A percentile compares a stretch with the other conserved stretches of the same genome.
These are phyloP conservation scores for Chaetomium sp. DNA, from an alignment of 2,329 filamentous ascomycete genomes.

Conservation along the genomic window DNA sequence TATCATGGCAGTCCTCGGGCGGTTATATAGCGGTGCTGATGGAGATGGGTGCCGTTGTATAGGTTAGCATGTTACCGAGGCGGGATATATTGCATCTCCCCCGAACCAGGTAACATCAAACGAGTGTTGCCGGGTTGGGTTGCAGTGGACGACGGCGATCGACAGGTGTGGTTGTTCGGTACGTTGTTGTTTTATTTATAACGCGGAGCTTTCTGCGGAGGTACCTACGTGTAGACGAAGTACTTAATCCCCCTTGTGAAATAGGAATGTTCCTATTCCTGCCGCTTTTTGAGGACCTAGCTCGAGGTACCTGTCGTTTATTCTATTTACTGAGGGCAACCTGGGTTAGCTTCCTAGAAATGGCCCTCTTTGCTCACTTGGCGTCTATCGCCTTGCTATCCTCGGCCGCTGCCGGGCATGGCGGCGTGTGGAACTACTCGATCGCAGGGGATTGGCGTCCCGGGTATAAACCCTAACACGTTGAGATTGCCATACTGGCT, in stretches of 20 bases:
- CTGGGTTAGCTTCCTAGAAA: neutral
- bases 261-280: neutral
- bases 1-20: neutral
- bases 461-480: neutral
- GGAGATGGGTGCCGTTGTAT: neutral
- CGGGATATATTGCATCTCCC: neutral
- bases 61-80: neutral
- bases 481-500: neutral
- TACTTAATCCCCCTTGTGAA: no score
- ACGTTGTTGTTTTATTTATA: neutral
- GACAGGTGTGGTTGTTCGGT: neutral
- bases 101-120: neutral
- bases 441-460: conserved; percentile 17
- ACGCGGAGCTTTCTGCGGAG: neutral
- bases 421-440: conserved; percentile 17
- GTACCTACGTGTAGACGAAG: no score
- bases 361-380: neutral
- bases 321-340: neutral
- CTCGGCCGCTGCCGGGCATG: neutral
- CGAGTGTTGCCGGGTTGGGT: neutral
- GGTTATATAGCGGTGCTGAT: neutral
- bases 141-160: neutral
- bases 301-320: neutral
- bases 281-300: neutral
- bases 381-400: neutral